Conservation (phyloP, 495 filamentous ascomycete species). For the Platismatia glauca region DNA sequence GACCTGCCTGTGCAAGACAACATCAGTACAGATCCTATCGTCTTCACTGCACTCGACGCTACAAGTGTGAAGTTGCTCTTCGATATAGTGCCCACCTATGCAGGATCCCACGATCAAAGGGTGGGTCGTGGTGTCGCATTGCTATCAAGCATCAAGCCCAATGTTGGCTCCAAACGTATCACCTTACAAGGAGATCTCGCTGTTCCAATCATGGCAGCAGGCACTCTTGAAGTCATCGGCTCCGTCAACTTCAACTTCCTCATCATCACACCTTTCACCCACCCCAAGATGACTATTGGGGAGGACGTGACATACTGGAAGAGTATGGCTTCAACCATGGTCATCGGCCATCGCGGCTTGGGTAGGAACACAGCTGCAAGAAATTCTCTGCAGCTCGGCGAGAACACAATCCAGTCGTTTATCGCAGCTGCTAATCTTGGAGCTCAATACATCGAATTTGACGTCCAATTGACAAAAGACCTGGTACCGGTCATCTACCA, state of each 20-base stretch:
- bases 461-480: constrained; percentile 97
- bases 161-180: constrained; percentile 69
- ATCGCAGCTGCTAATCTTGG: constrained; percentile 92
- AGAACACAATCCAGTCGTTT: constrained; percentile 93
- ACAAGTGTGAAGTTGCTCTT: constrained; percentile 83
- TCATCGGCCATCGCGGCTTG: constrained; percentile 88
- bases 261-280: constrained; percentile 86
- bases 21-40: constrained; percentile 82
- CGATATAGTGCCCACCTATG: constrained; percentile 95
- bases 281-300: constrained; percentile 86
- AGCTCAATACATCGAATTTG: constrained; percentile 80
- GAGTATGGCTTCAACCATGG: constrained; percentile 68
- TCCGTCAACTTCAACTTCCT: constrained; percentile 94
- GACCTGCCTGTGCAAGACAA: constrained; percentile 92
- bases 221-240: constrained; percentile 82
- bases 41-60: constrained; percentile 70
- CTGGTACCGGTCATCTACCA: constrained; percentile 99
- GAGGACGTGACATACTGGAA: constrained; percentile 94
- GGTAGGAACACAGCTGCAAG: constrained; percentile 82
- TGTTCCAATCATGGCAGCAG: constrained; percentile 76
- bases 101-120: constrained; percentile 77
- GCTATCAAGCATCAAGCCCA: constrained; percentile 73
- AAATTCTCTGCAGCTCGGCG: constrained; percentile 83
- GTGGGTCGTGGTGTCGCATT: constrained; percentile 89
- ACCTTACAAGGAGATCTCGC: constrained; percentile 88